These are phyloP conservation scores for Sporisorium iseilematis-ciliati DNA, from an alignment of 1,284 basidiomycete genomes.

Conservation along the genomic window DNA sequence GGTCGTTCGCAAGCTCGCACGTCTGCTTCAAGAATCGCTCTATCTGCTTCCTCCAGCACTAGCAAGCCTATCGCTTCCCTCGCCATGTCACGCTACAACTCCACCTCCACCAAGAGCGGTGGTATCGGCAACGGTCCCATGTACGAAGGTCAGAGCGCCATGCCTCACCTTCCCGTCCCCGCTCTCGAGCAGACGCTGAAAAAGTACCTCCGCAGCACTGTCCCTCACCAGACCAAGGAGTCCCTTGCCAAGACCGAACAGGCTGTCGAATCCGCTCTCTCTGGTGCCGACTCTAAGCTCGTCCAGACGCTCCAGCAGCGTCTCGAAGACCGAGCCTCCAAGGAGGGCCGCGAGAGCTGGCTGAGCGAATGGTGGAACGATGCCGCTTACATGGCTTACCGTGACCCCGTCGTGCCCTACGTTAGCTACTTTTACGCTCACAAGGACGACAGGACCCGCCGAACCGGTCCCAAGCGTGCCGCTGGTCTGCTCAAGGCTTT, in stretches of 20 bases:
- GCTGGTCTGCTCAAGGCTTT: conserved; percentile 67
- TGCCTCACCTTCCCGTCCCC: conserved; percentile 68
- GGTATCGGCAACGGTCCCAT: conserved; percentile 53
- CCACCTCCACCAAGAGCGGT: conserved; percentile 38
- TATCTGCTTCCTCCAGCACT: conserved; percentile 16
- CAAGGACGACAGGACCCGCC: conserved; percentile 73
- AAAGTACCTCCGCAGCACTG: conserved; percentile 64
- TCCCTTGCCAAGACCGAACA: conserved; percentile 56
- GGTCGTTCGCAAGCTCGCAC: conserved; percentile 46
- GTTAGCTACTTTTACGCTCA: conserved; percentile 97
- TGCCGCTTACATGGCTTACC: conserved; percentile 75
- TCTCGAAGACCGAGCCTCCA: conserved; percentile 78
- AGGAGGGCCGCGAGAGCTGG: conserved; percentile 79
- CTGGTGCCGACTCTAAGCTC: conserved; percentile 80
- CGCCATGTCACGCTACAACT: conserved; percentile 47
- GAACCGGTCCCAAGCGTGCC: conserved; percentile 57
- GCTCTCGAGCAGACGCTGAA: conserved; percentile 63
- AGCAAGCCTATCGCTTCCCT: conserved; percentile 11
- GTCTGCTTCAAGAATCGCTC: conserved; percentile 37
- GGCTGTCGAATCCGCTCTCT: conserved; percentile 73
- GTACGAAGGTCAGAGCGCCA: conserved; percentile 61
- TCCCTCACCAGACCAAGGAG: conserved; percentile 57
- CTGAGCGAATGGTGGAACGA: conserved; percentile 99
- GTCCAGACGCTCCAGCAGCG: conserved; percentile 83
- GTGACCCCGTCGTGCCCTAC: conserved; percentile 90